Evolutionary conservation across 495 filamentous ascomycete genomes (phyloP).

Genomic region (Hypomontagnella monticulosa): DNA sequence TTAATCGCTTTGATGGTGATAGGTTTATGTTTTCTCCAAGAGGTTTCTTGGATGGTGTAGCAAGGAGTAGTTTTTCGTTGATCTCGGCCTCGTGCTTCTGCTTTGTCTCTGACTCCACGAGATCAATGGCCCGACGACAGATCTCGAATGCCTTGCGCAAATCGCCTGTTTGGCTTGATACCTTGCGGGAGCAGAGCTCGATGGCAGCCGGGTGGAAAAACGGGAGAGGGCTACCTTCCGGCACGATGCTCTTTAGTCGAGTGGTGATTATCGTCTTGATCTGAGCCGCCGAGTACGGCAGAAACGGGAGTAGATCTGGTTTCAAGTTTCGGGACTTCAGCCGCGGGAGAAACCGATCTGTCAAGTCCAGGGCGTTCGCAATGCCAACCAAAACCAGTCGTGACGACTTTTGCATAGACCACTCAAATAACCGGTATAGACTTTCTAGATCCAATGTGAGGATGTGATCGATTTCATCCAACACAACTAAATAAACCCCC

Average conservation of each 20-base stretch:
- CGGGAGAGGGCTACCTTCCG: constrained; percentile 71
- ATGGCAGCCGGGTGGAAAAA: constrained; percentile 95
- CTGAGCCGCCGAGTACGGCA: constrained; percentile 91
- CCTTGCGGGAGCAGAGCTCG: constrained; percentile 91
- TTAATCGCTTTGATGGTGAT: constrained; percentile 60
- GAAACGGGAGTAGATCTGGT: constrained; percentile 87
- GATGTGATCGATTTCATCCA: constrained; percentile 97
- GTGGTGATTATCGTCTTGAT: constrained; percentile 85
- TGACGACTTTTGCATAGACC: constrained; percentile 82
- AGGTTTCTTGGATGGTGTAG: constrained; percentile 55
- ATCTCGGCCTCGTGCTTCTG: constrained; percentile 66
- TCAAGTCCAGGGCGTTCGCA: constrained; percentile 95
- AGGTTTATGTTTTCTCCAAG: constrained; percentile 58
- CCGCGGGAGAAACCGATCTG: constrained; percentile 92
- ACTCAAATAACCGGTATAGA: constrained; percentile 91
- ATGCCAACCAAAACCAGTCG: constrained; percentile 88
- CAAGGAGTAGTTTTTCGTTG: constrained; percentile 60
- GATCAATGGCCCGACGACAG: constrained; percentile 86
- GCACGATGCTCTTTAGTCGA: constrained; percentile 79
- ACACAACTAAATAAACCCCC: constrained; percentile 76
- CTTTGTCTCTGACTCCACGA: constrained; percentile 84
- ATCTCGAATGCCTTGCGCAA: constrained; percentile 96
- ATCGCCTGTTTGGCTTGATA: constrained; percentile 92
- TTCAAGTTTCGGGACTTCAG: constrained; percentile 92
- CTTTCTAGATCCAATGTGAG: constrained; percentile 85